phyloP scores from a whole-genome alignment of 2,329 filamentous ascomycete genomes.

The Boeremia lycopersici region DNA sequence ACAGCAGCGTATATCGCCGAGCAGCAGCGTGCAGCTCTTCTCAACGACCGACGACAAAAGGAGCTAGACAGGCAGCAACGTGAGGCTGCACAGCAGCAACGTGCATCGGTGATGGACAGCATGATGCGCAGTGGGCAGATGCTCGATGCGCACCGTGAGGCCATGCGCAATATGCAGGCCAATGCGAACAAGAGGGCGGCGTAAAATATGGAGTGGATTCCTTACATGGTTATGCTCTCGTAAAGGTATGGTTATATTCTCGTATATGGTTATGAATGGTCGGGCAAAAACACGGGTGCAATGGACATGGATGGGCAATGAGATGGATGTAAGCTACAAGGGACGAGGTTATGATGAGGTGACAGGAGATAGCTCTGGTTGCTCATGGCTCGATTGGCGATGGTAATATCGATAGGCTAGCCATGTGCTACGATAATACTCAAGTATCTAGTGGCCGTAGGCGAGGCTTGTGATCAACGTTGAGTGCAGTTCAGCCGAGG shows the following conservation, averaged over 20 bases:
- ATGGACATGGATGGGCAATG: too few species aligned
- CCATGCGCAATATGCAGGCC: slow-evolving; percentile 79
- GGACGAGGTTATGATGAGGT: too few species aligned
- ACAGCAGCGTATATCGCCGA: slow-evolving; percentile 37
- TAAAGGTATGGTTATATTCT: neutral
- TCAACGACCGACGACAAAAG: slow-evolving; percentile 68
- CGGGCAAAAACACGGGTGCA: too few species aligned
- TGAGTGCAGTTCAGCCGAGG: too few species aligned
- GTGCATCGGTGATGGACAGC: slow-evolving; percentile 71
- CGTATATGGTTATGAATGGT: too few species aligned
- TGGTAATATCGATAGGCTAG: slow-evolving; percentile 1
- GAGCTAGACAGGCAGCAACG: slow-evolving; percentile 65
- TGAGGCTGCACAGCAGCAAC: slow-evolving; percentile 61
- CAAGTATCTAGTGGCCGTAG: too few species aligned
- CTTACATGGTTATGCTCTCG: slow-evolving; percentile 2
- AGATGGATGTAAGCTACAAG: too few species aligned
- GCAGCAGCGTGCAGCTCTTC: slow-evolving; percentile 52
- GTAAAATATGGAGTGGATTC: slow-evolving; percentile 10
- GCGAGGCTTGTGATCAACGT: too few species aligned
- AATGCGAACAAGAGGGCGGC: slow-evolving; percentile 52
- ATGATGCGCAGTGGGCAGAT: slow-evolving; percentile 78
- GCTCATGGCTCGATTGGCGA: neutral
- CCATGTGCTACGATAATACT: neutral
- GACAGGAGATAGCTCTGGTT: neutral
- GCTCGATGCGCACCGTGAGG: slow-evolving; percentile 77